Percentiles rank a stretch among this genome's conserved stretches.
Conservation (phyloP, 345 rosid genomes). For the Salix exigua region DNA sequence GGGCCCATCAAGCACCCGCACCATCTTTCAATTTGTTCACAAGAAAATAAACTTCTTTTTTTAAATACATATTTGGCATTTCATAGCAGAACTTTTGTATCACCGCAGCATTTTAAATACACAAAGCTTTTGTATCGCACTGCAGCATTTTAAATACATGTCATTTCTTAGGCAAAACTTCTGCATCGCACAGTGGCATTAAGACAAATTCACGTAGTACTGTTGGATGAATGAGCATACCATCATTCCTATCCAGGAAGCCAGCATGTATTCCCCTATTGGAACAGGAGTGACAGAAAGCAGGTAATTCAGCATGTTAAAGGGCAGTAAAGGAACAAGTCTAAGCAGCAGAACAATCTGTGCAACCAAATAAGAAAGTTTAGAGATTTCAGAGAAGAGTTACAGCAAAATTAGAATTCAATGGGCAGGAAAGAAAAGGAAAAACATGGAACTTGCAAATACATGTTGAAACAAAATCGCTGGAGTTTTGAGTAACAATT, state of each 20-base stretch:
- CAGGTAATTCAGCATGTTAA: constrained; percentile 91
- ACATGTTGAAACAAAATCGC: neutral
- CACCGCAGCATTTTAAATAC: neutral
- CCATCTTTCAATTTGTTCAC: neutral
- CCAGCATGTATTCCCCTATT: constrained; percentile 77
- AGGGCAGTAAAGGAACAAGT: constrained; percentile 93
- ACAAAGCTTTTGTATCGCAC: neutral
- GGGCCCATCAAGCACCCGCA: neutral
- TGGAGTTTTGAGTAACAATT: neutral
- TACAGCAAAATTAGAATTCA: neutral
- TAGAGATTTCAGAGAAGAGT: constrained; percentile 6
- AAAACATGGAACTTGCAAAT: neutral
- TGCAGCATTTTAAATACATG: neutral
- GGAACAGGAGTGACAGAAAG: constrained; percentile 88
- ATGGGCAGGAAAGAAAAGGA: neutral
- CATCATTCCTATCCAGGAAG: constrained; percentile 99
- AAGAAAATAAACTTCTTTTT: neutral
- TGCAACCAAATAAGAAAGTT: constrained; percentile 14
- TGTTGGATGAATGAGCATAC: constrained; percentile 32
- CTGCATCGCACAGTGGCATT: neutral
- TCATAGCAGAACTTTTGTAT: neutral
- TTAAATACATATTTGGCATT: neutral
- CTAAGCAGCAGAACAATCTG: constrained; percentile 92
- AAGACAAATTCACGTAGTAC: neutral
- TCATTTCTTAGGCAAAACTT: neutral